Evolutionary conservation across 805 yeast species (phyloP).

Genomic region (Sporopachydermia lactativora): DNA sequence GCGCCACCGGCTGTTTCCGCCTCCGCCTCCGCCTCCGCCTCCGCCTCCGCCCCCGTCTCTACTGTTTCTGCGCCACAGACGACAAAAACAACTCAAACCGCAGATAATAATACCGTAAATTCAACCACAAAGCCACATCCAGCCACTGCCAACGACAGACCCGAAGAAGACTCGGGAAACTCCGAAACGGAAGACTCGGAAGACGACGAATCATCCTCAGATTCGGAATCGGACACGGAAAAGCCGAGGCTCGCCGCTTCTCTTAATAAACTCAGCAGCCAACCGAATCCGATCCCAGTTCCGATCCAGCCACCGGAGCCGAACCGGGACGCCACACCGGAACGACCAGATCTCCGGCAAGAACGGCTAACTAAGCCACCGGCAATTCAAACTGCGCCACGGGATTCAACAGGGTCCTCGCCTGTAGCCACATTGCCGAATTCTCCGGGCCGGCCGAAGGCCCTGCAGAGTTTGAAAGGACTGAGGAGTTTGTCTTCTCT

Average conservation of each 20-base stretch:
- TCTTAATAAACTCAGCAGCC: constrained; percentile 4
- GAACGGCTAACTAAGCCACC: constrained; percentile 5
- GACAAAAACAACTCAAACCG: no score
- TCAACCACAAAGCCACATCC: no score
- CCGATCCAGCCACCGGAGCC: constrained; percentile 2
- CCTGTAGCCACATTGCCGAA: no score
- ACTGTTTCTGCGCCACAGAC: no score
- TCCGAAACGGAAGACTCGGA: constrained; percentile 2
- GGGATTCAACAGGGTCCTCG: no score
- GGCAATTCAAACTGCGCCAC: background rate
- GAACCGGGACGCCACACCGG: background rate
- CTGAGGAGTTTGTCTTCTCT: background rate
- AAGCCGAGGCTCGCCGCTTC: constrained; percentile 8
- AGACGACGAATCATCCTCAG: constrained; percentile 3
- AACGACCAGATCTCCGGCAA: constrained; percentile 1
- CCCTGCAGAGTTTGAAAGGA: background rate
- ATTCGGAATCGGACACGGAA: constrained; percentile 7
- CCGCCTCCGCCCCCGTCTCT: no score
- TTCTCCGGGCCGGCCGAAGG: constrained; percentile 1
- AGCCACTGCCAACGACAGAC: no score
- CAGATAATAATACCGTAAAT: no score
- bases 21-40: no score
- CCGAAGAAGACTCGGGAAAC: constrained; percentile 2
- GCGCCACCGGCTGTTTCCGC: no score
- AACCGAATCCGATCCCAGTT: background rate